Evolutionary conservation across 2,329 filamentous ascomycete species (phyloP), one percentile per base, ranked within the genome.

Genomic region (Neurospora crassa): DNA sequence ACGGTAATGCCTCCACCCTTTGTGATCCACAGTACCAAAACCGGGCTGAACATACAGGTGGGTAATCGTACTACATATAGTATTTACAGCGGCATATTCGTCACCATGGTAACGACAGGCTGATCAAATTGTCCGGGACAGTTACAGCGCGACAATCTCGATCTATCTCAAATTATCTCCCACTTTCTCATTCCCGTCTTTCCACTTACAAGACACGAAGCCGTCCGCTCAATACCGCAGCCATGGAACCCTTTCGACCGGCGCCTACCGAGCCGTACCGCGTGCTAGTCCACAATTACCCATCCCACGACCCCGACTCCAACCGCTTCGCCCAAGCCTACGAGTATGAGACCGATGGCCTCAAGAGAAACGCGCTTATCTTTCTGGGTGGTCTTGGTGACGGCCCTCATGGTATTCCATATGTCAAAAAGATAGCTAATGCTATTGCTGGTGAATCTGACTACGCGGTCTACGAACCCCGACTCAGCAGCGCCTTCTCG

Each of bases 321-420:
- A 43, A 37, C 40, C 43, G 69, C 40, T 11, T 59, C 47, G 45
- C 82, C 7, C 82, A 80, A 71, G 84, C 84, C 41, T 87, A 87
- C 74, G 85, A 87, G 75, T 76, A 81, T 20, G 84, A 85, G 34
- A 77, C 79, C 40, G 40, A 18, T 59, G 75, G 2, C 67, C 41
- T 0, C 68, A 47, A 76, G 79, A 81, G 78, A 68, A 88, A 92
- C 79, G 89, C 88, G 3, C 79, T 93, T 70, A 79, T 93, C 72
- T 91, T 91, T 81, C 85, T 93, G 73, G 90, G 90, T 73, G 91
- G 91, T 43, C 85, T 94, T 18, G 86, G 85, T 45, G 91, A 93
- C 79, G 90, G 90, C 1, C 87, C 91, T 72, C 87, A 91, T 73
- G 89, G 88, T 0, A 85, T 91, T 10, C 81, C 84, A 0, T 92